Base-by-base conservation (phyloP, 164 flowering plant genomes). In the Annona squamosa region DNA sequence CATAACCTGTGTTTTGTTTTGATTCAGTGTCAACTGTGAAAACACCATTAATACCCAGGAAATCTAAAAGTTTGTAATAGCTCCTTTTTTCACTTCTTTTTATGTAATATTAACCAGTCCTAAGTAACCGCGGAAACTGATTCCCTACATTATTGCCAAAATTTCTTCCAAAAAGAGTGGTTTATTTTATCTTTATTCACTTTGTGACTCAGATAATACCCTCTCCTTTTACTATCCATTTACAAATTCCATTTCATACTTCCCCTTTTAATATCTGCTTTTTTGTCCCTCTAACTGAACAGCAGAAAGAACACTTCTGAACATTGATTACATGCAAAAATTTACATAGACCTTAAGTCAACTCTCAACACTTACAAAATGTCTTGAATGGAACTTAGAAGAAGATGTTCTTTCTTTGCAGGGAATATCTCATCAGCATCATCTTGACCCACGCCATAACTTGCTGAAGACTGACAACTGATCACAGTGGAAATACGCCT, bases 311-410 rank as follows among this genome's bases (percentile, higher is more conserved):
- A 43, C 26, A 6, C 7, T 13, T 37, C 45, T 19, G 2, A 10
- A 7, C 42, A 10, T 59, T 41, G 3, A 17, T 2, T 4, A 43
- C 4, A 64, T 42, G 45, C 9, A 52, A 7, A 26, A 26, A 26
- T 26, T 26, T 26, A 26, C 59, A 52, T 10, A 48, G 57, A 48
- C 6, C 2, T 3, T 37, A 5, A 42, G 7, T 46, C 7, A 46
- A 56, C 41, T 68, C 52, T 68, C 19, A 1, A n/a, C 13, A 63
- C 69, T 72, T 72, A 72, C 75, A 7, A 48, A 37, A 72, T 72
- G 45, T 44, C 63, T 10, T 64, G 46, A 45, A 41, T 65, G 13
- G 48, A 37, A 52, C n/a, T 65, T 63, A 62, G 42, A 5, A 72
- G 68, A 43, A 65, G 45, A 65, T 56, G 56, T 2, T 37, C 69